A percentile compares a stretch with the other conserved stretches of the same genome.
These are phyloP conservation scores for Selaginella tamariscina DNA, from an alignment of 75 land plant species.

Conservation along the genomic window DNA sequence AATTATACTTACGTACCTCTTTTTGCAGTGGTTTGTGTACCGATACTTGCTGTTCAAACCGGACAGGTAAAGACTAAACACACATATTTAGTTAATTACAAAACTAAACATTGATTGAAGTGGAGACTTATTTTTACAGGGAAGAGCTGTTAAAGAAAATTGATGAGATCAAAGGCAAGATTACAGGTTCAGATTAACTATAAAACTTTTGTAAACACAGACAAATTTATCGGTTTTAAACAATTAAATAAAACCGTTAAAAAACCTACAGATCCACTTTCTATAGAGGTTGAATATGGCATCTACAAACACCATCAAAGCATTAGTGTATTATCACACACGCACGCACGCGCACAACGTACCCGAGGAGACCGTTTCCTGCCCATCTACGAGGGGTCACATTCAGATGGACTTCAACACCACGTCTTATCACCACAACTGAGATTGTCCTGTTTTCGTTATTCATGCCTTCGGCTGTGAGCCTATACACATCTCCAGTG, in stretches of 20 bases:
- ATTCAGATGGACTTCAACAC: slow-evolving; percentile 36
- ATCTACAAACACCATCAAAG: background rate
- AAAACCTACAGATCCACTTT: too few species aligned
- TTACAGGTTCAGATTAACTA: background rate
- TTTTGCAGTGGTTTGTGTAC: slow-evolving; percentile 83
- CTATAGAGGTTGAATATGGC: background rate
- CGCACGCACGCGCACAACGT: too few species aligned
- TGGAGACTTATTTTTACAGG: slow-evolving; percentile 33
- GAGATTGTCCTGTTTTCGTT: slow-evolving; percentile 44
- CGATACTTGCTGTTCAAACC: slow-evolving; percentile 95
- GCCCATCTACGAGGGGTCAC: slow-evolving; percentile 83
- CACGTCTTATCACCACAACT: slow-evolving; percentile 61
- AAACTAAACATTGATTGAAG: background rate
- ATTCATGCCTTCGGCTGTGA: slow-evolving; percentile 55
- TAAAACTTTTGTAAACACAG: too few species aligned
- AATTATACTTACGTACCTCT: background rate
- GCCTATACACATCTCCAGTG: slow-evolving; percentile 36
- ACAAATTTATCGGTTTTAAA: too few species aligned
- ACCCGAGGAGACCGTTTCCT: slow-evolving; percentile 88
- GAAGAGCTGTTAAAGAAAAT: slow-evolving; percentile 55
- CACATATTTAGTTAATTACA: background rate
- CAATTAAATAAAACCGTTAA: too few species aligned
- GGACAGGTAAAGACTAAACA: slow-evolving; percentile 79
- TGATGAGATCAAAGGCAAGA: slow-evolving; percentile 28
- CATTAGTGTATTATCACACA: too few species aligned